phyloP scores from a whole-genome alignment of 352 stramenopile genomes.

The Phytophthora fragariaefolia region DNA sequence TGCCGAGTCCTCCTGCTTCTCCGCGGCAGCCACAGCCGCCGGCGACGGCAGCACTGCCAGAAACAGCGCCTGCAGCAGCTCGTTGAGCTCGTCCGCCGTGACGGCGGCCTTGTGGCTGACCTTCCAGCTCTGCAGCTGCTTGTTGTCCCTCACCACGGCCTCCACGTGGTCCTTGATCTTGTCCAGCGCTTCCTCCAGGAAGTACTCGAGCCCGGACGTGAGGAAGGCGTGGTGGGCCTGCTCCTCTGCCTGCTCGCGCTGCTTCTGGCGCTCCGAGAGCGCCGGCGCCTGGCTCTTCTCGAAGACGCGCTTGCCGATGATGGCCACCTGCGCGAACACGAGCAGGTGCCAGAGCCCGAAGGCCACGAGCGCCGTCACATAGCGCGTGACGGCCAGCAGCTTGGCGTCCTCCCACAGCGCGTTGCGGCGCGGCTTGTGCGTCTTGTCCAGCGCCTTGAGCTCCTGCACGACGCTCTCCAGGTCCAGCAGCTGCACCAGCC shows the following conservation, averaged over 20 bases:
- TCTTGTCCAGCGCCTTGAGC: constrained; percentile 79
- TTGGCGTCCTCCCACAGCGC: constrained; percentile 81
- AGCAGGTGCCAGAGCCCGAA: constrained; percentile 83
- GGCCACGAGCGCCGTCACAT: constrained; percentile 75
- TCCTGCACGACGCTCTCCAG: constrained; percentile 75
- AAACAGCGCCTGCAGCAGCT: constrained; percentile 75
- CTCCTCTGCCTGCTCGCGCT: constrained; percentile 42
- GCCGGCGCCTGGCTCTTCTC: constrained; percentile 52
- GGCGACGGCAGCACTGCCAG: constrained; percentile 56
- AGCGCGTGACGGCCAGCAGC: constrained; percentile 71
- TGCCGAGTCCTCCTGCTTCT: constrained; percentile 31
- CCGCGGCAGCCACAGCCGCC: constrained; percentile 25
- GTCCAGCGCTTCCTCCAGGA: constrained; percentile 66
- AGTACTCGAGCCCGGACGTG: constrained; percentile 81
- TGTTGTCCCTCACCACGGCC: constrained; percentile 49
- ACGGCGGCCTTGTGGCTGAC: constrained; percentile 77
- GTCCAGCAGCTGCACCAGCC: constrained; percentile 66
- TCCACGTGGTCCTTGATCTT: constrained; percentile 75
- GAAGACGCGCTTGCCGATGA: constrained; percentile 82
- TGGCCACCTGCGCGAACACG: constrained; percentile 78
- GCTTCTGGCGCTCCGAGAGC: constrained; percentile 17
- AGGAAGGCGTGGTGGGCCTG: constrained; percentile 75
- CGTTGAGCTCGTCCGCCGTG: constrained; percentile 72
- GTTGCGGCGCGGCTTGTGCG: constrained; percentile 61
- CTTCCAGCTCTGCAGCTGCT: constrained; percentile 71